Evolutionary conservation across 208 protist genomes (phyloP).

Genomic region (Acanthamoeba royreba): DNA sequence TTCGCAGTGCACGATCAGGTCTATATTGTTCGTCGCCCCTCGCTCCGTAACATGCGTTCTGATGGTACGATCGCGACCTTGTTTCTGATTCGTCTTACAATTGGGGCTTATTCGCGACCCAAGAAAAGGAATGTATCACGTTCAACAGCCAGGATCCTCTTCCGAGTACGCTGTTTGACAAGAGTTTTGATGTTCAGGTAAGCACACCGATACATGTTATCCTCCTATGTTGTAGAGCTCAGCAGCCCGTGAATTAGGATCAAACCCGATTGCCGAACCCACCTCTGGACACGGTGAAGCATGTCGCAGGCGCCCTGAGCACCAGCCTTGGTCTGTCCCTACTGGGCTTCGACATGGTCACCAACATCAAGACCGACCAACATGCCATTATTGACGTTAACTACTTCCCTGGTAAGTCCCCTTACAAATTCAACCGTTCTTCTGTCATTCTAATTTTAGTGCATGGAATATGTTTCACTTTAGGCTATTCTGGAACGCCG

Average conservation of each 20-base stretch:
- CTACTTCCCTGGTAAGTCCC: slow-evolving; percentile 67
- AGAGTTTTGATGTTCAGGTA: background rate
- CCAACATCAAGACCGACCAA: slow-evolving; percentile 27
- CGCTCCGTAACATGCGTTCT: slow-evolving; percentile 50
- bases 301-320: slow-evolving; percentile 35
- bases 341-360: slow-evolving; percentile 65
- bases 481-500: background rate
- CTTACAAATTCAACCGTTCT: too few relatives aligned
- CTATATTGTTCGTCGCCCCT: slow-evolving; percentile 54
- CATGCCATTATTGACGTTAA: slow-evolving; percentile 59
- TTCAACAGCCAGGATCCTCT: slow-evolving; percentile 67
- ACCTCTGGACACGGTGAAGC: background rate
- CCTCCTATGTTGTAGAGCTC: too few relatives aligned
- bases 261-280: background rate
- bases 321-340: slow-evolving; percentile 45
- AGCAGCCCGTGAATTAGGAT: background rate
- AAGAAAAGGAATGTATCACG: slow-evolving; percentile 17
- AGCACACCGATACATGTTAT: background rate
- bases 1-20: slow-evolving; percentile 55
- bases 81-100: background rate
- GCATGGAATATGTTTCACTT: background rate
- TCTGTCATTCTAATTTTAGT: background rate
- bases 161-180: slow-evolving; percentile 22
- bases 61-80: background rate
- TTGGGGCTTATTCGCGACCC: background rate